A percentile compares a stretch with the other conserved stretches of the same genome.
These are phyloP conservation scores for Russula abietina DNA, from an alignment of 768 basidiomycete species.

Conservation along the genomic window DNA sequence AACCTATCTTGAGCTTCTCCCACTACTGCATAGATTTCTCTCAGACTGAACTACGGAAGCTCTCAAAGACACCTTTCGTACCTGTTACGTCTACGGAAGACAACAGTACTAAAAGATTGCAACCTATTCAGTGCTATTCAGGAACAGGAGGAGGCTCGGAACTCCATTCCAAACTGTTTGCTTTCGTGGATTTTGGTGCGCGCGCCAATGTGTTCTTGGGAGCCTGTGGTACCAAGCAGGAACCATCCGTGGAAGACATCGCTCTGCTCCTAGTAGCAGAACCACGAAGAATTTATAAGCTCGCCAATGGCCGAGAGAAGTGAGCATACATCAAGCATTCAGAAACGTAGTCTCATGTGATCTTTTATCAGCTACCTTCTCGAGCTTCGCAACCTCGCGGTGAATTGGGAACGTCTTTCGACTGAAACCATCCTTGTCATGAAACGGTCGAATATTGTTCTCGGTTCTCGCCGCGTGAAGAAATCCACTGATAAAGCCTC, in stretches of 20 bases:
- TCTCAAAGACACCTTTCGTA: slow-evolving; percentile 61
- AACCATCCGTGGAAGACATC: slow-evolving; percentile 82
- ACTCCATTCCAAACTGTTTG: slow-evolving; percentile 77
- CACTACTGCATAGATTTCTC: slow-evolving; percentile 47
- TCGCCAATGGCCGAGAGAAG: slow-evolving; percentile 65
- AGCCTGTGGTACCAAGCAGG: slow-evolving; percentile 83
- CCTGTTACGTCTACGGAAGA: slow-evolving; percentile 43
- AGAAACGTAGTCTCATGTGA: background rate
- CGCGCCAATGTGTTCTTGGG: slow-evolving; percentile 78
- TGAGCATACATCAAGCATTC: slow-evolving; percentile 33
- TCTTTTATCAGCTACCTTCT: slow-evolving; percentile 56
- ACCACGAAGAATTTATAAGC: slow-evolving; percentile 63
- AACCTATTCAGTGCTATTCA: slow-evolving; percentile 64
- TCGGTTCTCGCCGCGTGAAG: slow-evolving; percentile 62
- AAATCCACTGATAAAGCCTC: slow-evolving; percentile 29
- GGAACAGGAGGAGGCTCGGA: slow-evolving; percentile 43
- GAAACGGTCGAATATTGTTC: slow-evolving; percentile 63
- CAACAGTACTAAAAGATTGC: slow-evolving; percentile 30
- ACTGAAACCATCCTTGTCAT: slow-evolving; percentile 52
- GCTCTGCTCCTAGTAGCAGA: slow-evolving; percentile 61
- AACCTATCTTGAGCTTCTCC: background rate
- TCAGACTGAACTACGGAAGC: slow-evolving; percentile 44
- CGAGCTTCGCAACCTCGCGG: slow-evolving; percentile 82
- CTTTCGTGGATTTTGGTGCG: slow-evolving; percentile 83
- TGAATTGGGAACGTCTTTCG: slow-evolving; percentile 55